These are phyloP conservation scores for Apiospora sp. DNA, from an alignment of 2,329 filamentous ascomycete species.

Conservation along the genomic window DNA sequence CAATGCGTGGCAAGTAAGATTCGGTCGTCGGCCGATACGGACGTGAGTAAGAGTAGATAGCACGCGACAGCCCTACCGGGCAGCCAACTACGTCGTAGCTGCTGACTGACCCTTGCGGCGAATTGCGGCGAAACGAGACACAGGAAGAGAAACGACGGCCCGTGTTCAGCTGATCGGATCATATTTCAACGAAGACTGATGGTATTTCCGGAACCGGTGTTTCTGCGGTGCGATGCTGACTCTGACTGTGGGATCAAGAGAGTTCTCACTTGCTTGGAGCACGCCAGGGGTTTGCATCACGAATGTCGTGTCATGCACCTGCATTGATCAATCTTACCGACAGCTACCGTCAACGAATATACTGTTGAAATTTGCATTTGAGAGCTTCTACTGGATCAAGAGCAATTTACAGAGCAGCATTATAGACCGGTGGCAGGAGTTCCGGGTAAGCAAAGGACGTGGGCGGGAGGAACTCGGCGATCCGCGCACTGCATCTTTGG, in stretches of 20 bases:
- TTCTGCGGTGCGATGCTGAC: background rate
- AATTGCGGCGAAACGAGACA: background rate
- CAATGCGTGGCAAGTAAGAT: background rate
- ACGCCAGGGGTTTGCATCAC: no score
- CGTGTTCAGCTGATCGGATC: background rate
- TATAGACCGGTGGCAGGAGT: background rate
- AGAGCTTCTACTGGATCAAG: background rate
- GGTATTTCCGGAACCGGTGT: background rate
- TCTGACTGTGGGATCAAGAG: background rate
- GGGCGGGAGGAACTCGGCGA: background rate
- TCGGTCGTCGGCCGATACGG: background rate
- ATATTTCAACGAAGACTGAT: background rate
- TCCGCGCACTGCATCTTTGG: background rate
- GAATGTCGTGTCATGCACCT: background rate
- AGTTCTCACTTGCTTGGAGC: background rate
- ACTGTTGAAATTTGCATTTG: no score
- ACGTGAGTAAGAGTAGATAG: background rate
- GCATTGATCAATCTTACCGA: no score
- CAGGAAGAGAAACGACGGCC: background rate
- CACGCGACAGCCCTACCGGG: background rate
- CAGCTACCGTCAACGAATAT: no score
- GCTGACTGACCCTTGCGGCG: no score
- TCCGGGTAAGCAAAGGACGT: background rate
- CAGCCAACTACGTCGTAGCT: background rate
- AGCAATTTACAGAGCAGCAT: background rate